Conservation (phyloP, 768 basidiomycete genomes). For the Austroboletus eburneus region DNA sequence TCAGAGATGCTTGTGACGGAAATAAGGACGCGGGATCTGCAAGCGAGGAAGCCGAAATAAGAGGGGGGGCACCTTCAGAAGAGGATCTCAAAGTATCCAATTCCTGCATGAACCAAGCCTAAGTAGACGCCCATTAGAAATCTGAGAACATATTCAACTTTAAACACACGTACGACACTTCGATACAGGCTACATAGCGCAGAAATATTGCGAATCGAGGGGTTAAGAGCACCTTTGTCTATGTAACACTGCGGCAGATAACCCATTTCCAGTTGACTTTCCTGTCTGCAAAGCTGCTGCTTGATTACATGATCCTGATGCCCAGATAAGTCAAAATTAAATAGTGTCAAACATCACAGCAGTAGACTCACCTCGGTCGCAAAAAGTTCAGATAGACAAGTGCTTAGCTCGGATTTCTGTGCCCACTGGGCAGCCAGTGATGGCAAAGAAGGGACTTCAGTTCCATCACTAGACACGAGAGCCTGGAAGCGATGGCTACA, state of each 20-base stretch:
- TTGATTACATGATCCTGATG: constrained; percentile 41
- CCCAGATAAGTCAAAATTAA: constrained; percentile 1
- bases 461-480: constrained; percentile 47
- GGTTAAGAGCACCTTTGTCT: constrained; percentile 60
- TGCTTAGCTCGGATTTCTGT: constrained; percentile 73
- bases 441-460: constrained; percentile 41
- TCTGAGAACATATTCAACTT: not conserved
- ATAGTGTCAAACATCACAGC: not conserved
- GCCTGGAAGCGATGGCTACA: constrained; percentile 87
- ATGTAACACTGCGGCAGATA: constrained; percentile 55
- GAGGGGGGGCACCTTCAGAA: constrained; percentile 47
- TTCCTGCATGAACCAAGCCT: constrained; percentile 86
- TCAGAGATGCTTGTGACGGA: constrained; percentile 42
- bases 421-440: constrained; percentile 79
- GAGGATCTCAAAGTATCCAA: constrained; percentile 62
- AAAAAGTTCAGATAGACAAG: constrained; percentile 66
- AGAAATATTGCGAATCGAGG: constrained; percentile 66
- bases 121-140: constrained; percentile 4
- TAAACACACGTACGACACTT: constrained; percentile 64
- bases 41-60: constrained; percentile 42
- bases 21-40: constrained; percentile 45
- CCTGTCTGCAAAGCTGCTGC: constrained; percentile 63
- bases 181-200: constrained; percentile 77
- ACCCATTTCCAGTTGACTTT: constrained; percentile 73
- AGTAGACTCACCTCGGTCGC: constrained; percentile 43